These are phyloP conservation scores for Ananas comosus DNA, from an alignment of 176 grass and related monocot genomes.

Conservation along the genomic window DNA sequence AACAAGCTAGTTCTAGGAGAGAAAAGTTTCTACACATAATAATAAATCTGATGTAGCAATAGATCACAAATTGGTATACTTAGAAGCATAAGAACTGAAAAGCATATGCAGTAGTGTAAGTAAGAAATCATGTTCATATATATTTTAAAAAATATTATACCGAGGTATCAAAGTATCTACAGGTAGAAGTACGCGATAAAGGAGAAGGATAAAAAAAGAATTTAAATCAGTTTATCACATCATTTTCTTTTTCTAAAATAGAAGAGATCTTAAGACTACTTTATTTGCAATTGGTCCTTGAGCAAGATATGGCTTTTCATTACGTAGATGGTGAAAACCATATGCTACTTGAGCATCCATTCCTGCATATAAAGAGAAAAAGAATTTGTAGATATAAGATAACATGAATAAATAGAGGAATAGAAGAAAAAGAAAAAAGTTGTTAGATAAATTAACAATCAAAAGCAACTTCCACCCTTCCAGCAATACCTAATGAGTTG, in stretches of 20 bases:
- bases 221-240: background rate
- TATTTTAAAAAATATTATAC: background rate
- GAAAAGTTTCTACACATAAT: too few species aligned
- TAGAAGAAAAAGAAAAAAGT: background rate
- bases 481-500: too few species aligned
- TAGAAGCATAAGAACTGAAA: too few species aligned
- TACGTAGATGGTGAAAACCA: conserved; percentile 82
- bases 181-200: background rate
- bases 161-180: background rate
- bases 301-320: conserved; percentile 87
- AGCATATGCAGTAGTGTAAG: too few species aligned
- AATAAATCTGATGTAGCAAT: too few species aligned
- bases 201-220: background rate
- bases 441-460: too few species aligned
- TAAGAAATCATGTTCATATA: too few species aligned
- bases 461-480: too few species aligned
- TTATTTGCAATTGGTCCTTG: conserved; percentile 95
- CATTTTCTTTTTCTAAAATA: background rate
- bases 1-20: too few species aligned
- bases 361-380: conserved; percentile 42
- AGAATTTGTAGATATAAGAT: conserved; percentile 8
- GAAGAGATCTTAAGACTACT: conserved; percentile 15
- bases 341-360: conserved; percentile 99
- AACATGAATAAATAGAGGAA: conserved; percentile 10
- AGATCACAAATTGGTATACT: too few species aligned